Evolutionary conservation across 495 filamentous ascomycete species (phyloP).

Genomic region (Penicillium malachiteum): DNA sequence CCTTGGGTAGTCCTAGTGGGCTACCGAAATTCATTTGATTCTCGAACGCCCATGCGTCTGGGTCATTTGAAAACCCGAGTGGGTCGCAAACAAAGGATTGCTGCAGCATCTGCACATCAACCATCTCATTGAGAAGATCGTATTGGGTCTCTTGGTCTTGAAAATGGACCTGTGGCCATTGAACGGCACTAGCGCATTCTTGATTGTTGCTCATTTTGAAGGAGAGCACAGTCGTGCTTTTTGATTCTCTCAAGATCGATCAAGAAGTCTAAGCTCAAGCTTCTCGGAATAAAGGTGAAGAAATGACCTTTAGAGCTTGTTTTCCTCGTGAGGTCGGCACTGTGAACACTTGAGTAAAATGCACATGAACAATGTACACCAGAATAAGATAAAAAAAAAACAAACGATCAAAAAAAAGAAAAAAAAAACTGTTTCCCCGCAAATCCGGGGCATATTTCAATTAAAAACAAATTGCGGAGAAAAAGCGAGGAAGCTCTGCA

Average conservation of each 20-base stretch:
- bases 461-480: conserved; percentile 20
- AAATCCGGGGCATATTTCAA: conserved; percentile 17
- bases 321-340: too few species aligned
- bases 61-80: not conserved
- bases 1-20: not conserved
- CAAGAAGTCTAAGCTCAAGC: too few species aligned
- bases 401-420: conserved; percentile 2
- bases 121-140: not conserved
- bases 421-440: conserved; percentile 12
- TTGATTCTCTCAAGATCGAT: too few species aligned
- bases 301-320: too few species aligned
- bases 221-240: too few species aligned
- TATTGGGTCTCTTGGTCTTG: not conserved
- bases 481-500: conserved; percentile 5
- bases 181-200: not conserved
- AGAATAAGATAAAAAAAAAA: not conserved
- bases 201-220: not conserved
- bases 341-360: too few species aligned
- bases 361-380: too few species aligned
- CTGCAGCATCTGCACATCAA: too few species aligned
- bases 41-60: conserved; percentile 3
- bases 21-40: conserved; percentile 2
- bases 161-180: not conserved
- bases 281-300: too few species aligned
- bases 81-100: not conserved